Percentiles rank a stretch among this genome's conserved stretches.
Evolutionary conservation across 305 asterid genomes (phyloP).

Genomic region (Fraxinus sp.): DNA sequence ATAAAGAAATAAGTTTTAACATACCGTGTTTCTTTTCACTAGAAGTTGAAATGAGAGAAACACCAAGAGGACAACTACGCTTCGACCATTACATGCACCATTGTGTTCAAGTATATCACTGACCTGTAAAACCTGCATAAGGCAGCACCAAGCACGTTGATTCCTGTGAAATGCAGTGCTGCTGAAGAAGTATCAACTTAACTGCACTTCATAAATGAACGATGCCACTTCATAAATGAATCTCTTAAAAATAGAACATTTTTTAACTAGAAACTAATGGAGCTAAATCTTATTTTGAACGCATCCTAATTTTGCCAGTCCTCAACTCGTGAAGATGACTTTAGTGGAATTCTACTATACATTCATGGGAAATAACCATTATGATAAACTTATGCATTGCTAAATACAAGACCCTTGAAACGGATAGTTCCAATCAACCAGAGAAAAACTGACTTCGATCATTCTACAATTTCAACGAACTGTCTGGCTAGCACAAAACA

Average conservation of each 20-base stretch:
- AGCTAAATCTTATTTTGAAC: slow-evolving; percentile 7
- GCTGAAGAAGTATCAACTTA: slow-evolving; percentile 21
- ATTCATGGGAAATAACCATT: background rate
- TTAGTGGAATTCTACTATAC: background rate
- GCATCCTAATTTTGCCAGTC: background rate
- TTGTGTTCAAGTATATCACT: slow-evolving; percentile 91
- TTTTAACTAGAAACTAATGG: background rate
- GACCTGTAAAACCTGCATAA: slow-evolving; percentile 87
- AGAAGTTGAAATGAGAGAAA: slow-evolving; percentile 91
- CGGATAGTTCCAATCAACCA: background rate
- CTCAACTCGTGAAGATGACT: background rate
- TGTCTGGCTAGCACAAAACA: background rate
- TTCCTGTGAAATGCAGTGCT: slow-evolving; percentile 18
- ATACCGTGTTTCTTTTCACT: slow-evolving; percentile 84
- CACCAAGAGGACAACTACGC: slow-evolving; percentile 85
- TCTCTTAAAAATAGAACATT: background rate
- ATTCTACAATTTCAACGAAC: slow-evolving; percentile 13
- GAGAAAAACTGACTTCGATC: slow-evolving; percentile 10
- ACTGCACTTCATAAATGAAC: background rate
- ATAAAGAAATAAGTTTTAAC: slow-evolving; percentile 12
- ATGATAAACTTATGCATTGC: background rate
- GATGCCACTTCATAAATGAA: too few species aligned
- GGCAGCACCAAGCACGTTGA: slow-evolving; percentile 32
- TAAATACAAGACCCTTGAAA: background rate
- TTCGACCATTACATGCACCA: slow-evolving; percentile 81